These are phyloP conservation scores for Tylopilus sp. DNA, from an alignment of 768 basidiomycete genomes.

Conservation along the genomic window DNA sequence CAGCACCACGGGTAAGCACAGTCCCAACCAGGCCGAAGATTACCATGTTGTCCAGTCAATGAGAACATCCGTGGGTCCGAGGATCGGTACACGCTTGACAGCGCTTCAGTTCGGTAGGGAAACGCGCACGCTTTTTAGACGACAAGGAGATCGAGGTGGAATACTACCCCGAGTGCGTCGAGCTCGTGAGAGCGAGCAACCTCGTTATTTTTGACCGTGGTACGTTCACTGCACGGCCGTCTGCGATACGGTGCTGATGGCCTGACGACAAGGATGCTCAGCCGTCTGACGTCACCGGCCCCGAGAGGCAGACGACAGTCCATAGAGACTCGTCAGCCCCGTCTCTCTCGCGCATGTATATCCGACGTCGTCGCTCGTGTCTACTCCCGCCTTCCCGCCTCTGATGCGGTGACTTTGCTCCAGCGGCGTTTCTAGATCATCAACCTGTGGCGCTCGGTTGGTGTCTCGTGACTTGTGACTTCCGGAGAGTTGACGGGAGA, in stretches of 20 bases:
- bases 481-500: constrained; percentile 36
- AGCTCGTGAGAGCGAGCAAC: constrained; percentile 38
- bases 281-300: constrained; percentile 43
- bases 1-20: constrained; percentile 5
- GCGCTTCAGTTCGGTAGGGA: constrained; percentile 32
- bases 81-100: constrained; percentile 30
- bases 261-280: constrained; percentile 11
- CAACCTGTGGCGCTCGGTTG: constrained; percentile 52
- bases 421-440: constrained; percentile 49
- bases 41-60: constrained; percentile 17
- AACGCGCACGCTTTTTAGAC: constrained; percentile 32
- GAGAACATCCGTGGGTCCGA: constrained; percentile 36
- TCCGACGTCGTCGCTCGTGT: constrained; percentile 44
- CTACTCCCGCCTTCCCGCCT: constrained; percentile 39
- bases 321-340: constrained; percentile 44
- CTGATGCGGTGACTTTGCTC: constrained; percentile 39
- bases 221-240: constrained; percentile 5
- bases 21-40: constrained; percentile 24
- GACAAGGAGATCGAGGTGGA: constrained; percentile 34
- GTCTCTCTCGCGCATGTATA: constrained; percentile 43
- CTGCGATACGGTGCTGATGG: not conserved
- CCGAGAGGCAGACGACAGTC: constrained; percentile 33
- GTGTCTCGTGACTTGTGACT: constrained; percentile 50
- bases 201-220: constrained; percentile 44
- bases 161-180: constrained; percentile 40